phyloP scores from a whole-genome alignment of 495 filamentous ascomycete genomes.

The Hyaloscypha bicolor region DNA sequence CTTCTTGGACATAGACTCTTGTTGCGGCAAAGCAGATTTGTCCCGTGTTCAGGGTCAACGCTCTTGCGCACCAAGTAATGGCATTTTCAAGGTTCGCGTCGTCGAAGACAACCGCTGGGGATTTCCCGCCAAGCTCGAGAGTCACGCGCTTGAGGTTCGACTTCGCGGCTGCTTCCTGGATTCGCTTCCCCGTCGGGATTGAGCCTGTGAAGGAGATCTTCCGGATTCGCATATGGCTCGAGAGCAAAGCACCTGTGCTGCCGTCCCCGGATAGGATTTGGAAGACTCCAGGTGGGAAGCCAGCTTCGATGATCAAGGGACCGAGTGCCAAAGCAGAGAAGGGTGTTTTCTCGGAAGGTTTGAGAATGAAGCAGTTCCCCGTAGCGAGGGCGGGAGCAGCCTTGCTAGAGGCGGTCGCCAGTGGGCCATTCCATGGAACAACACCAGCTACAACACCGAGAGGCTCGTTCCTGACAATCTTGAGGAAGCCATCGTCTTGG shows the following conservation, averaged over 20 bases:
- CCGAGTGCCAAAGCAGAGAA: constrained; percentile 74
- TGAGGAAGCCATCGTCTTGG: constrained; percentile 47
- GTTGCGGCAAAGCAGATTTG: constrained; percentile 57
- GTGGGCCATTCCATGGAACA: constrained; percentile 48
- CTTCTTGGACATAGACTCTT: constrained; percentile 55
- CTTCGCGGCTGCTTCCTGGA: constrained; percentile 61
- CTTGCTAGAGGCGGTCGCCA: constrained; percentile 40
- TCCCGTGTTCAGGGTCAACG: constrained; percentile 53
- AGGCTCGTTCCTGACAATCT: constrained; percentile 46
- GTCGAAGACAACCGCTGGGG: constrained; percentile 61
- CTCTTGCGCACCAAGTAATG: constrained; percentile 43
- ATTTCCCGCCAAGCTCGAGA: constrained; percentile 68
- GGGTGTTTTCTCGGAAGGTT: constrained; percentile 76
- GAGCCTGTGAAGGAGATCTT: constrained; percentile 71
- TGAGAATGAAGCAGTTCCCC: constrained; percentile 77
- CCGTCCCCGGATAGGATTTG: constrained; percentile 54
- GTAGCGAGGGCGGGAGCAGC: constrained; percentile 66
- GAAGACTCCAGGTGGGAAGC: constrained; percentile 61
- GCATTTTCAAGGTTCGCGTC: constrained; percentile 64
- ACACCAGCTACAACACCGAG: constrained; percentile 46
- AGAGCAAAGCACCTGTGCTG: constrained; percentile 54
- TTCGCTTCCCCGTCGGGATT: constrained; percentile 56
- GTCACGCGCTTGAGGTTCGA: constrained; percentile 64
- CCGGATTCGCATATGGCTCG: constrained; percentile 50
- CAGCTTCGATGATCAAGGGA: constrained; percentile 73